Base-by-base conservation (phyloP, 345 rosid genomes). In the Eutrema japonicum region DNA sequence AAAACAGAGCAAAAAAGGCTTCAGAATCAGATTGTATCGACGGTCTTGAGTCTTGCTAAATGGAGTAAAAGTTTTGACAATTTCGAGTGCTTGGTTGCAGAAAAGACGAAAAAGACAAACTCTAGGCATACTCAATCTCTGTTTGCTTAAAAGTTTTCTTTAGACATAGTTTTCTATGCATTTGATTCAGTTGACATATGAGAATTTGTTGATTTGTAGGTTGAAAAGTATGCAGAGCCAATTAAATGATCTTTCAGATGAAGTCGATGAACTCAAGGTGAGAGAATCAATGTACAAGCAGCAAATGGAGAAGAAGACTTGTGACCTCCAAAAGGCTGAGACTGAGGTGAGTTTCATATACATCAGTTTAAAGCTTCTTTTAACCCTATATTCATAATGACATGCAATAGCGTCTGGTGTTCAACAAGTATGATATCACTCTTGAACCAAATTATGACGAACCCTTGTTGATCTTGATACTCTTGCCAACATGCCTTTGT, bases 301-400 rank as follows among this genome's bases (percentile, higher is more conserved):
- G 70, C 85, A 50, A 75, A 81, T 87, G 79, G 87, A 86, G 79
- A 80, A 59, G 75, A 88, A 67, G 75, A 59, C 73, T 72, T 79
- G 81, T 72, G 89, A 93, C 73, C 93, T 89, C 59, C 80, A 77
- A 53, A 93, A 88, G 82, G 98, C 96, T 74, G 98, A 93, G 80
- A 83, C 84, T 33, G 96, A 90, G 96, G 96, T 93, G 82, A 52
- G 78, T 56, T 35, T 64, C 16, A 48, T 5, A 48, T 27, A 48
- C 8, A 54, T 32, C 1, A 54, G 18, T 12, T 7, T 48, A 10
- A 16, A 59, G 48, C 35, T 60, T 27, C 35, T 40, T 64, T 8
- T 13, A 29, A 10, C 49, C 49, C 4, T 43, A 6, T 45, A 46
- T 30, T 45, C n/a, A 35, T 78, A n/a, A 45, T 61, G 6, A 10